These are phyloP conservation scores for Pigoraptor vietnamica DNA, from an alignment of 78 protist species.

Conservation along the genomic window DNA sequence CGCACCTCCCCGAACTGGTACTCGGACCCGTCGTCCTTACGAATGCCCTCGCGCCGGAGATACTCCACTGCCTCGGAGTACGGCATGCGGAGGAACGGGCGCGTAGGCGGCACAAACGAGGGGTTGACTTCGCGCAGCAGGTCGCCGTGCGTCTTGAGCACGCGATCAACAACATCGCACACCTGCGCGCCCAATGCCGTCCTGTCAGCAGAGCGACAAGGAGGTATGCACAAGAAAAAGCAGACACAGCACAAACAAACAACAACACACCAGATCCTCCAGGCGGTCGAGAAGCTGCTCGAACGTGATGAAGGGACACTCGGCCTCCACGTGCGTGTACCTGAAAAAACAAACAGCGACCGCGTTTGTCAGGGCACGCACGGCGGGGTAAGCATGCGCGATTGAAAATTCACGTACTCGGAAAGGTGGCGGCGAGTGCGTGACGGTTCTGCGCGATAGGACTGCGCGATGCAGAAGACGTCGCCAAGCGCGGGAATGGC, in stretches of 20 bases:
- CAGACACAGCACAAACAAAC: too few species aligned
- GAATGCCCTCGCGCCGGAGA: constrained; percentile 61
- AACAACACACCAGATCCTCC: constrained; percentile 65
- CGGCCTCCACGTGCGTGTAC: constrained; percentile 80
- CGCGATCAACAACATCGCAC: constrained; percentile 53
- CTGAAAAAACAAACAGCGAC: not conserved
- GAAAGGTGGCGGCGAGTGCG: constrained; percentile 89
- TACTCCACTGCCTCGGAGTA: constrained; percentile 84
- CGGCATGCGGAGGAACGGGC: constrained; percentile 86
- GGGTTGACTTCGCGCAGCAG: constrained; percentile 67
- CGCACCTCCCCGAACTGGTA: constrained; percentile 32
- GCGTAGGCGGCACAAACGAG: constrained; percentile 50
- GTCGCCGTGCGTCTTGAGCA: constrained; percentile 26
- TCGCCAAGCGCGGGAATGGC: constrained; percentile 81
- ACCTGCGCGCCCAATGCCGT: not conserved
- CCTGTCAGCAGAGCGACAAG: not conserved
- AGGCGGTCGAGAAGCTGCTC: constrained; percentile 79
- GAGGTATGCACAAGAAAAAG: too few species aligned
- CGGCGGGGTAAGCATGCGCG: not conserved
- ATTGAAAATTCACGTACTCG: constrained; percentile 57
- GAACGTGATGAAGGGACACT: constrained; percentile 82
- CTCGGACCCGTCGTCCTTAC: constrained; percentile 54
- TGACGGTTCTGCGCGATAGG: constrained; percentile 90
- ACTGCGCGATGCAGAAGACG: constrained; percentile 76
- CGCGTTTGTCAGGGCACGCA: not conserved